Percentiles rank a stretch among this genome's conserved stretches.
Conservation (phyloP, 352 stramenopile species). For the Lagenidium giganteum region DNA sequence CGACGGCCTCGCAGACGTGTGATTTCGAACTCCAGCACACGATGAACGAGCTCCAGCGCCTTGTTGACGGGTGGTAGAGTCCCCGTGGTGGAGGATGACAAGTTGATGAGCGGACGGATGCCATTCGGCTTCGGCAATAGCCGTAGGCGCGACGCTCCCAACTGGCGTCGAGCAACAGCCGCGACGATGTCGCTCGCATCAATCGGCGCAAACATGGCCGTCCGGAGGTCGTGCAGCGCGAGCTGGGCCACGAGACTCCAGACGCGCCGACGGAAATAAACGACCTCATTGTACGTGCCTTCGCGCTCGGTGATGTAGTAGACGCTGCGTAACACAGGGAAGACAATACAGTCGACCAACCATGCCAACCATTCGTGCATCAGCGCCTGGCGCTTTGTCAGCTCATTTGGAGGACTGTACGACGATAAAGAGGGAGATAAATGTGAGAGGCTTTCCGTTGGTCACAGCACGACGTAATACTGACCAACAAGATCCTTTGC, state of each 20-base stretch:
- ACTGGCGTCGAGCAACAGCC: conserved; percentile 10
- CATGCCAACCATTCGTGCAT: conserved; percentile 37
- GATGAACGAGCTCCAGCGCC: conserved; percentile 50
- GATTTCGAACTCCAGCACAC: conserved; percentile 56
- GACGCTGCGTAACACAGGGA: conserved; percentile 48
- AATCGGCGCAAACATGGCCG: conserved; percentile 28
- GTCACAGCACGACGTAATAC: too few relatives aligned
- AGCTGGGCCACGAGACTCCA: conserved; percentile 33
- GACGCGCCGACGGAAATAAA: conserved; percentile 60
- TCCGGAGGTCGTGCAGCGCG: conserved; percentile 41
- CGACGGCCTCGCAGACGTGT: too few relatives aligned
- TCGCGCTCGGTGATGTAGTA: conserved; percentile 79
- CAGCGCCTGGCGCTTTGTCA: conserved; percentile 31
- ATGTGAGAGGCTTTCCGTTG: too few relatives aligned
- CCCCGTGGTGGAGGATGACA: conserved; percentile 25
- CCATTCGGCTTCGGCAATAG: conserved; percentile 64
- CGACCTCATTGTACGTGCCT: conserved; percentile 58
- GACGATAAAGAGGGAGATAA: background rate
- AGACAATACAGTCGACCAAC: conserved; percentile 37
- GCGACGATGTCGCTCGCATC: conserved; percentile 2
- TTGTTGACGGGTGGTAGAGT: conserved; percentile 43
- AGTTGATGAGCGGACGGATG: conserved; percentile 74
- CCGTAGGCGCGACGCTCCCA: conserved; percentile 47
- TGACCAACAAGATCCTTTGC: too few relatives aligned
- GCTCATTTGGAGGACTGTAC: conserved; percentile 51